These are phyloP conservation scores for Fragaria ananassa DNA, from an alignment of 306 rosid genomes.

Conservation along the genomic window DNA sequence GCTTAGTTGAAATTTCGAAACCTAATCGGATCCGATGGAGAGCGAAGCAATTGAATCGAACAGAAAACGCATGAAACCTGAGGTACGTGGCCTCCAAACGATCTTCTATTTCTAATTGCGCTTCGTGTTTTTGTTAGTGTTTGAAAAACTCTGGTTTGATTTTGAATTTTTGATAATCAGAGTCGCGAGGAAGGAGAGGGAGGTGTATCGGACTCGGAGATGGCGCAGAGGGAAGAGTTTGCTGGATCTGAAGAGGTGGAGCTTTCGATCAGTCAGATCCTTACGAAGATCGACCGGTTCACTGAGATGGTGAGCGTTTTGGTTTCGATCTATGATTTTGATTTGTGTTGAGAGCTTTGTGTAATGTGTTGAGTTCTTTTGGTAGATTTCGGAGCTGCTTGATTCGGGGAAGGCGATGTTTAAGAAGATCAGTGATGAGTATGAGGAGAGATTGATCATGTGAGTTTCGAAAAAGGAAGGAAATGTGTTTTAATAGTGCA, in stretches of 20 bases:
- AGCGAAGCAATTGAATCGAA: not conserved
- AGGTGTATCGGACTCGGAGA: constrained; percentile 41
- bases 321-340: not conserved
- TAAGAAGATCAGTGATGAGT: constrained; percentile 58
- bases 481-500: not conserved
- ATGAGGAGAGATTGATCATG: constrained; percentile 73
- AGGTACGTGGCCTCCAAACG: not conserved
- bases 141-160: not conserved
- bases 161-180: not conserved
- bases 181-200: constrained; percentile 27
- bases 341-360: not conserved
- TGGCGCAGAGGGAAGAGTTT: constrained; percentile 39
- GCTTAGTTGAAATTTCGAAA: not conserved
- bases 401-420: constrained; percentile 68
- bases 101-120: not conserved
- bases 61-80: constrained; percentile 11
- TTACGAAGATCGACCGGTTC: constrained; percentile 67
- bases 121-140: not conserved
- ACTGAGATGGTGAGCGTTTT: constrained; percentile 58
- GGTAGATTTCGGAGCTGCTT: constrained; percentile 74
- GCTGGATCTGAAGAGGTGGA: constrained; percentile 72
- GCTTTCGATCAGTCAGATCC: constrained; percentile 48
- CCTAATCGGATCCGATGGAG: constrained; percentile 15
- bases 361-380: constrained; percentile 2
- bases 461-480: constrained; percentile 28